phyloP scores from a whole-genome alignment of 1,284 basidiomycete genomes.

The Golubevia sp. region DNA sequence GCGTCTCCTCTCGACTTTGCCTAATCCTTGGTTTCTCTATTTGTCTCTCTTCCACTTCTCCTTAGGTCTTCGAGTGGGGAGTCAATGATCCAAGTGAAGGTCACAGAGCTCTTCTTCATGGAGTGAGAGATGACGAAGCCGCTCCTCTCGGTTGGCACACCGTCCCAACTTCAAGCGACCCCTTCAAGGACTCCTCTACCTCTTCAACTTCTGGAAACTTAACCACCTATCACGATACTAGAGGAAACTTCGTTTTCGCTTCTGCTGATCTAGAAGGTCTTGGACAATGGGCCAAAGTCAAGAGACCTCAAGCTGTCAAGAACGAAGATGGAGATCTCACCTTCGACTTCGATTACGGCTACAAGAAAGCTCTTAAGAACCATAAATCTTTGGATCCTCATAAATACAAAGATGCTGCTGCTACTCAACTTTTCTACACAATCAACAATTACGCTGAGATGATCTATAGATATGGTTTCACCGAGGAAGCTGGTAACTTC shows the following conservation, averaged over 20 bases:
- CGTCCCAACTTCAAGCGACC: slow-evolving; percentile 26
- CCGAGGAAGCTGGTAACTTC: slow-evolving; percentile 91
- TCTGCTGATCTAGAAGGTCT: slow-evolving; percentile 29
- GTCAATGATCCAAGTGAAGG: slow-evolving; percentile 46
- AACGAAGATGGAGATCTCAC: slow-evolving; percentile 26
- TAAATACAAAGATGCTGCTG: slow-evolving; percentile 26
- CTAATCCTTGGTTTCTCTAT: too few relatives aligned
- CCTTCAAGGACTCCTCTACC: slow-evolving; percentile 14
- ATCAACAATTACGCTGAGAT: slow-evolving; percentile 48
- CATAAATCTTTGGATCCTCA: slow-evolving; percentile 29
- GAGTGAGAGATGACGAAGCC: slow-evolving; percentile 15
- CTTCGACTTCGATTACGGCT: slow-evolving; percentile 45
- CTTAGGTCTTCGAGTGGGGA: slow-evolving; percentile 48
- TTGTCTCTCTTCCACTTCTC: too few relatives aligned
- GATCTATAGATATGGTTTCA: slow-evolving; percentile 72
- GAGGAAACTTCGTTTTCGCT: slow-evolving; percentile 50
- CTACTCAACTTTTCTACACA: slow-evolving; percentile 41
- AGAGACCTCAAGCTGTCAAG: slow-evolving; percentile 26
- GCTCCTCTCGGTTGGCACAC: slow-evolving; percentile 44
- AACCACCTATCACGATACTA: slow-evolving; percentile 33
- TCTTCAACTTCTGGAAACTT: slow-evolving; percentile 15
- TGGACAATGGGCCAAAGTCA: slow-evolving; percentile 26
- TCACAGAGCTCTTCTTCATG: slow-evolving; percentile 18
- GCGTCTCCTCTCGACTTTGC: too few relatives aligned
- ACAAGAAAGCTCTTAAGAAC: slow-evolving; percentile 40